phyloP scores from a whole-genome alignment of 225 moss, liverwort and hornwort genomes.

The Pseudisothecium myosuroides region DNA sequence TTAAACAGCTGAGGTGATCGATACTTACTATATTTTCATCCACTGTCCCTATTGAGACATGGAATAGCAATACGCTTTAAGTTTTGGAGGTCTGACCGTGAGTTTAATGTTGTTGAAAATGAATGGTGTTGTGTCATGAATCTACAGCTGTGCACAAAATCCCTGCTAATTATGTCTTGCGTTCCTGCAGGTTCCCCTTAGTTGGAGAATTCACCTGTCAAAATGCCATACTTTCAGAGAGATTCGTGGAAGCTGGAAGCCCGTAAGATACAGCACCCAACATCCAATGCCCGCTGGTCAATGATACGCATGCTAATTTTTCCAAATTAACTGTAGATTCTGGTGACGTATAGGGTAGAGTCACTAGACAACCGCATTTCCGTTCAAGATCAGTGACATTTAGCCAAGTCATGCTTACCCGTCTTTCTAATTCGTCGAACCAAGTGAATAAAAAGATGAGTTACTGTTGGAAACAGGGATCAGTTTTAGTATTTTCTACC shows the following conservation, averaged over 20 bases:
- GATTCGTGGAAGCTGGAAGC: slow-evolving; percentile 92
- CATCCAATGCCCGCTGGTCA: neutral
- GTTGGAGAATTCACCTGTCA: slow-evolving; percentile 95
- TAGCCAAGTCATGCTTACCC: neutral
- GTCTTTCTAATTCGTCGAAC: neutral
- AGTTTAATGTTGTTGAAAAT: neutral
- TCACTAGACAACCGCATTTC: neutral
- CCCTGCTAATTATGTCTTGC: neutral
- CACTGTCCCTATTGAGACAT: neutral
- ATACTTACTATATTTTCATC: neutral
- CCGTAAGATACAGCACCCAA: slow-evolving; percentile 38
- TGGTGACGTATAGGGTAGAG: neutral
- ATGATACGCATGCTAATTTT: neutral
- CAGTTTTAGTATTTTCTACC: neutral
- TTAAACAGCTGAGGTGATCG: slow-evolving; percentile 72
- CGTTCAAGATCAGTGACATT: neutral
- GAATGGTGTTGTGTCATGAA: neutral
- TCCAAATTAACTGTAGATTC: neutral
- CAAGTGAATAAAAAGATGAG: neutral
- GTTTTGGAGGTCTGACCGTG: neutral
- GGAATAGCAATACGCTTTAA: neutral
- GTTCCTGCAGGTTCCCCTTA: slow-evolving; percentile 62
- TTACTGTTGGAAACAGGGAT: neutral
- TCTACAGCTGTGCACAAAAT: neutral
- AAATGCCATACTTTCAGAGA: slow-evolving; percentile 83